Evolutionary conservation across 768 basidiomycete genomes (phyloP).

Genomic region (Exsudoporus frostii): DNA sequence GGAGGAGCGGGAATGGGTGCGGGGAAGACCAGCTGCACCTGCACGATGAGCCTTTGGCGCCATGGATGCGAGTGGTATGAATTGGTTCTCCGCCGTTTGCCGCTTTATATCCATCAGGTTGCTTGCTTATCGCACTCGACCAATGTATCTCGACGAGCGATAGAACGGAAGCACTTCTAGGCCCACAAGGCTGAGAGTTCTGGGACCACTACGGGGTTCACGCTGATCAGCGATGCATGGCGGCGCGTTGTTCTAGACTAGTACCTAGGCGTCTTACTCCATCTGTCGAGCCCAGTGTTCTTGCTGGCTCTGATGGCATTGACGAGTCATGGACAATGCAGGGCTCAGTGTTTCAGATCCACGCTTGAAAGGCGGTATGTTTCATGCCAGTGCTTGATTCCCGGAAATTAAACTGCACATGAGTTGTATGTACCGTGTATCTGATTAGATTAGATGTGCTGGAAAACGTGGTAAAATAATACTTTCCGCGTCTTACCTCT

Average conservation of each 20-base stretch:
- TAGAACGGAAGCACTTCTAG: neutral
- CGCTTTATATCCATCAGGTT: constrained; percentile 17
- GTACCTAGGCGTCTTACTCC: neutral
- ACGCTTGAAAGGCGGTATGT: neutral
- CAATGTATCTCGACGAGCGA: neutral
- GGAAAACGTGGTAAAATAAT: neutral
- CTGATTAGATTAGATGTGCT: constrained; percentile 19
- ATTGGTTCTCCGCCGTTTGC: constrained; percentile 31
- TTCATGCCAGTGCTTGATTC: neutral
- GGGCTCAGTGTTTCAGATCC: neutral
- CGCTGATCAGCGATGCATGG: neutral
- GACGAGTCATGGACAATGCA: neutral
- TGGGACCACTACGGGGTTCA: neutral
- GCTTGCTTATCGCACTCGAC: constrained; percentile 15
- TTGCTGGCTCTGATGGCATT: neutral
- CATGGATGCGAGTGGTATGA: constrained; percentile 34
- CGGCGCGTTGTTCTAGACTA: constrained; percentile 5
- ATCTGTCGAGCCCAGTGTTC: neutral
- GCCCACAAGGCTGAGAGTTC: neutral
- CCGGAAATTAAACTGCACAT: neutral
- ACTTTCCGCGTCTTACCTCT: constrained; percentile 8
- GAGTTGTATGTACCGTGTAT: neutral
- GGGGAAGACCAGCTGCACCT: constrained; percentile 44
- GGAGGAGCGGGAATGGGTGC: constrained; percentile 62
- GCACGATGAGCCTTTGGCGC: constrained; percentile 50